Evolutionary conservation across 2,329 filamentous ascomycete species (phyloP).

Genomic region (Colletotrichum lindemuthianum): DNA sequence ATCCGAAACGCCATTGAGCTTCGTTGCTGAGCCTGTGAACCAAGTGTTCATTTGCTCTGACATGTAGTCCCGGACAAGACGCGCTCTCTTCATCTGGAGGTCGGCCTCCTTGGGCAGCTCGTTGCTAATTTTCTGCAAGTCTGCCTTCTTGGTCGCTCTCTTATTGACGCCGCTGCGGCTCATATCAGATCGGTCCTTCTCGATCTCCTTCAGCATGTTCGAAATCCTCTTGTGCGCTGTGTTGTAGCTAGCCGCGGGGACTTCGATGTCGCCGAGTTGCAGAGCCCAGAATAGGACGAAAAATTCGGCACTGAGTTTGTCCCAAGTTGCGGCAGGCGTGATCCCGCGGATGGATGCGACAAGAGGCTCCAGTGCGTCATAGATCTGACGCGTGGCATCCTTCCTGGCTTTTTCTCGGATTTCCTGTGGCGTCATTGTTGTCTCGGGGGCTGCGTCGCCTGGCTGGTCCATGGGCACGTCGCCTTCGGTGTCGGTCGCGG

Average conservation of each 20-base stretch:
- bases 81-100: constrained; percentile 71
- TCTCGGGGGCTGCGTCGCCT: constrained; percentile 43
- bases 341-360: constrained; percentile 73
- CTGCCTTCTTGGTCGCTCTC: constrained; percentile 76
- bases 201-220: constrained; percentile 73
- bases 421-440: constrained; percentile 40
- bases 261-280: constrained; percentile 81
- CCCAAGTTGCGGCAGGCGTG: constrained; percentile 72
- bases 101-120: constrained; percentile 75
- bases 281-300: constrained; percentile 94
- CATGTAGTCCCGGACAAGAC: constrained; percentile 75
- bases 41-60: constrained; percentile 80
- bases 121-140: constrained; percentile 74
- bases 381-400: constrained; percentile 59
- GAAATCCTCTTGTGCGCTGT: constrained; percentile 77
- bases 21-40: constrained; percentile 74
- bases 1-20: constrained; percentile 75
- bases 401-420: constrained; percentile 47
- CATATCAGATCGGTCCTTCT: constrained; percentile 78
- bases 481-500: constrained; percentile 60
- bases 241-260: constrained; percentile 81
- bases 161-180: constrained; percentile 71
- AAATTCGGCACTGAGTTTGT: constrained; percentile 80
- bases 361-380: constrained; percentile 78
- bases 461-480: constrained; percentile 63